A percentile compares a stretch with the other conserved stretches of the same genome.
These are phyloP conservation scores for Termitomyces sp. DNA, from an alignment of 768 basidiomycete species.

Conservation along the genomic window DNA sequence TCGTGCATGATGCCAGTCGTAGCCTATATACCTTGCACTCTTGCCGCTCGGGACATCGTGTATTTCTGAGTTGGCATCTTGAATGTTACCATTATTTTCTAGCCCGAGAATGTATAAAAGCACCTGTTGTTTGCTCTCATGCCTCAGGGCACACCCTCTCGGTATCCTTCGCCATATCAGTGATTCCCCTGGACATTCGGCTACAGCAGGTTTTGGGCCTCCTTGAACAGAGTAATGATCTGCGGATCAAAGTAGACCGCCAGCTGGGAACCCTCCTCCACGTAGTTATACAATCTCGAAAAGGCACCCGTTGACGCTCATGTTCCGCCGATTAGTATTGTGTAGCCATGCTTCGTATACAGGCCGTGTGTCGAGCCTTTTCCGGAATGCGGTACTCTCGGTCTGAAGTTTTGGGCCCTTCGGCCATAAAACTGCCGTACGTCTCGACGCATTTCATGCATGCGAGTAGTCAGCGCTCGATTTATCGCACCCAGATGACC, in stretches of 20 bases:
- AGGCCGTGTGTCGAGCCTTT: conserved; percentile 91
- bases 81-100: too few relatives aligned
- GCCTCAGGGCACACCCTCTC: conserved; percentile 97
- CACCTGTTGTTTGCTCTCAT: too few relatives aligned
- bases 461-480: conserved; percentile 89
- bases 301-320: conserved; percentile 86
- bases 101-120: too few relatives aligned
- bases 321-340: conserved; percentile 91
- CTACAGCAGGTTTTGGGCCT: conserved; percentile 94
- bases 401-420: conserved; percentile 96
- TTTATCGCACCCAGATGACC: conserved; percentile 99
- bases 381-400: conserved; percentile 87
- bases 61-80: too few relatives aligned
- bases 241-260: conserved; percentile 98
- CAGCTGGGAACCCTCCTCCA: conserved; percentile 77
- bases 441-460: conserved; percentile 99
- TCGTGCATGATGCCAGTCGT: too few relatives aligned
- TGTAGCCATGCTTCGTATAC: conserved; percentile 96
- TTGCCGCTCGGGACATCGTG: too few relatives aligned
- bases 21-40: too few relatives aligned
- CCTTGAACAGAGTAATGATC: conserved; percentile 98
- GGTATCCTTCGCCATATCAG: conserved; percentile 97
- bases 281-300: conserved; percentile 85
- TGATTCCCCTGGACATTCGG: conserved; percentile 89
- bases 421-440: conserved; percentile 99